Percentiles rank a stretch among this genome's conserved stretches.
phyloP scores from a whole-genome alignment of 2,329 filamentous ascomycete species.

The Neonectria magnoliae region DNA sequence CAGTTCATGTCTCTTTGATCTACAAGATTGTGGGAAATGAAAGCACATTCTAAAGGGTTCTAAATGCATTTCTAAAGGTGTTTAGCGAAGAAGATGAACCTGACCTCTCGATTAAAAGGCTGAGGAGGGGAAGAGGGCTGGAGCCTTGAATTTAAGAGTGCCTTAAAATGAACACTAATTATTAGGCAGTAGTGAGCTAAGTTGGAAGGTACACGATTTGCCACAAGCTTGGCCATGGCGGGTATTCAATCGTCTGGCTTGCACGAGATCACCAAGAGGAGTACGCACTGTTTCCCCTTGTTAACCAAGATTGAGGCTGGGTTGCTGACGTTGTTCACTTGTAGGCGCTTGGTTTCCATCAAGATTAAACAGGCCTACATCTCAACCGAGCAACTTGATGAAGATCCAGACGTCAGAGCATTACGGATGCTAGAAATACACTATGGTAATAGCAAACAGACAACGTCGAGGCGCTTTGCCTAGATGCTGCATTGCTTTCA shows the following conservation, averaged over 20 bases:
- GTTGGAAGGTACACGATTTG: constrained; percentile 12
- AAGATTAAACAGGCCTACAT: constrained; percentile 21
- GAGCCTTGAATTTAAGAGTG: too few species aligned
- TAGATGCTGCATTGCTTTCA: constrained; percentile 16
- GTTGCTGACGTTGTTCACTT: background rate
- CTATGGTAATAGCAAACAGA: background rate
- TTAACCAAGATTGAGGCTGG: background rate
- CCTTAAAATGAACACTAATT: too few species aligned
- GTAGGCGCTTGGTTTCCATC: constrained; percentile 17
- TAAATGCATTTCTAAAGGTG: too few species aligned
- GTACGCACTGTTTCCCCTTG: background rate
- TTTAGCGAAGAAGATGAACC: too few species aligned
- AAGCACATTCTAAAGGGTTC: too few species aligned
- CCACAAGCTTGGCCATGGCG: constrained; percentile 12
- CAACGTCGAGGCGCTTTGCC: background rate
- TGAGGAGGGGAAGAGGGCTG: too few species aligned
- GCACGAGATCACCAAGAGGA: constrained; percentile 3
- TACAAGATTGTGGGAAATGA: too few species aligned
- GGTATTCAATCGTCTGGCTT: constrained; percentile 22
- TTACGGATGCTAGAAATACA: background rate
- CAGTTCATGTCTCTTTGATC: too few species aligned
- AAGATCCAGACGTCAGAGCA: constrained; percentile 12
- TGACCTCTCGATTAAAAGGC: too few species aligned
- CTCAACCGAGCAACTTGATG: constrained; percentile 6
- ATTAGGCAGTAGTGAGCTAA: too few species aligned